Base-by-base conservation (phyloP, 73 alveolate genomes). In the Paramecium biaurelia region DNA sequence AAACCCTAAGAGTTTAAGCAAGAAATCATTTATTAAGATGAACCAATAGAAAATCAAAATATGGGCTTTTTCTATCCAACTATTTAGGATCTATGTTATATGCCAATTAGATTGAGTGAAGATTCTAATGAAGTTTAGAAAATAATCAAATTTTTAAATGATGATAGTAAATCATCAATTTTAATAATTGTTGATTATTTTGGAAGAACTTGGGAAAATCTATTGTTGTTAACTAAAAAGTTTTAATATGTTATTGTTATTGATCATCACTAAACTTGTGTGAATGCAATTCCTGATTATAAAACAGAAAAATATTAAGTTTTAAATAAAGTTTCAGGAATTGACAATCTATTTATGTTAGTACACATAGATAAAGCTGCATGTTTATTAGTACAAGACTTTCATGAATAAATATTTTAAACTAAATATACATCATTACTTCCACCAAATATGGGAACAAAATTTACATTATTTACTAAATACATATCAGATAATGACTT, bases 261-360 rank as follows among this genome's bases (percentile, higher is more conserved):
- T 38, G 89, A 76, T 42, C 89, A 76, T 42, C 74, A 41, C 43
- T 38, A 79, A 79, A 79, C 76, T 1, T 79, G 76, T 24, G 74
- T 79, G 4, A 79, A 79, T 43, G 24, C 26, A 2, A 23, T 79
- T 24, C 45, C 26, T 11, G 72, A 79, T 23, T 79, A 43, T 79
- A 34, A 79, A 37, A 10, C 8, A 12, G 56, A 43, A 45, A 79
- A 79, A 43, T 23, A 41, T 34, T 24, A 45, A 43, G 5, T 14
- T 6, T 43, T 79, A 45, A 43, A 79, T 26, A 43, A 79, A 79
- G 45, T 79, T 2, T 30, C 21, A 63, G 84, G 45, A 30, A n/a
- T 30, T 21, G 74, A 43, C 20, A 43, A 79, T 47, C 37, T 43
- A 47, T 79, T 24, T 1, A 26, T n/a, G 10, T 0, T 79, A 41